Percentiles rank a stretch among this genome's conserved stretches.
phyloP scores from a whole-genome alignment of 2,329 filamentous ascomycete species.

The Purpureocillium lavendulum region DNA sequence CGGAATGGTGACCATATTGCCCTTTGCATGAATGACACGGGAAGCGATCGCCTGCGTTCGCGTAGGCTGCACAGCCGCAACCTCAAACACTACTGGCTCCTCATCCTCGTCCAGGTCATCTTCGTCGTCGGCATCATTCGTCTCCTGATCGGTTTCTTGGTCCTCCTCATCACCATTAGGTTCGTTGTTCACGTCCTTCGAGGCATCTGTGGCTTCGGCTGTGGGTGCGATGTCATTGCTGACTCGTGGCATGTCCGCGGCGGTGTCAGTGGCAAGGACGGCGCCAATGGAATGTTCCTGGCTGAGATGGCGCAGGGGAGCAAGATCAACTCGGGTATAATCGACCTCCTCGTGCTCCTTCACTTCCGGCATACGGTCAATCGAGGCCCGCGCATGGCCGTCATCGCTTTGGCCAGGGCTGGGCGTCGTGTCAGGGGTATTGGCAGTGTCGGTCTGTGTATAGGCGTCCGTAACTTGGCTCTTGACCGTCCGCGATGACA shows the following conservation, averaged over 20 bases:
- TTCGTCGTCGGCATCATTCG: constrained; percentile 28
- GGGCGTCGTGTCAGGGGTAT: constrained; percentile 45
- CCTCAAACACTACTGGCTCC: constrained; percentile 62
- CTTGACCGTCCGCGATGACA: constrained; percentile 61
- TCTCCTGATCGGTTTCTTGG: constrained; percentile 8
- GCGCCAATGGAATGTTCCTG: constrained; percentile 26
- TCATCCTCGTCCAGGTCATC: constrained; percentile 45
- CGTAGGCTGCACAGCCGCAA: constrained; percentile 49
- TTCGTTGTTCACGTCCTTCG: constrained; percentile 13
- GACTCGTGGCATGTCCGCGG: constrained; percentile 1
- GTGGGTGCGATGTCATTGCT: background rate
- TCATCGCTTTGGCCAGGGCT: constrained; percentile 47
- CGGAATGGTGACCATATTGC: constrained; percentile 75
- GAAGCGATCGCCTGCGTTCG: constrained; percentile 50
- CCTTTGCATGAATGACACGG: constrained; percentile 61
- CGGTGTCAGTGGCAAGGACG: constrained; percentile 7
- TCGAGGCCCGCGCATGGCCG: constrained; percentile 31
- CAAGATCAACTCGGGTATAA: constrained; percentile 50
- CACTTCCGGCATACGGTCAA: constrained; percentile 25
- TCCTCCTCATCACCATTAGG: background rate
- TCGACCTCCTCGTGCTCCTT: constrained; percentile 39
- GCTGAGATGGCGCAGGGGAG: constrained; percentile 37
- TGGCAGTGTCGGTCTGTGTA: constrained; percentile 51
- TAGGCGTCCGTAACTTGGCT: constrained; percentile 63
- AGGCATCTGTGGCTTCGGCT: background rate